Evolutionary conservation across 2,329 filamentous ascomycete species (phyloP), one percentile per base, ranked within the genome.

Genomic region (Ceratocystis cacaofunesta): DNA sequence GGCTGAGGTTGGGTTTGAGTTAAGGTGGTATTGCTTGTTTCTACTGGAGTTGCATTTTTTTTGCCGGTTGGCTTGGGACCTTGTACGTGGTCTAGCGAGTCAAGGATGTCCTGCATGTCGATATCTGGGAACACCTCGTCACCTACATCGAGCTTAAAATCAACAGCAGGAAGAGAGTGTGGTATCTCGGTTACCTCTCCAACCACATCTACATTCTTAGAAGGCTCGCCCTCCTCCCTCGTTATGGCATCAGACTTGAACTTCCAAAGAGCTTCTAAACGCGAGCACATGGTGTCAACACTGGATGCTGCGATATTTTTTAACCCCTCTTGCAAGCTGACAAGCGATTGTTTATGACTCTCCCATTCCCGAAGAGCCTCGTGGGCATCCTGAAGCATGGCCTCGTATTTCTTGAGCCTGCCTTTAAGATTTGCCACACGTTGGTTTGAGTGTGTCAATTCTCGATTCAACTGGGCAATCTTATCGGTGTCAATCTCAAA

Each of bases 341-440:
- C 36, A 32, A 67, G 22, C 17, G 58, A 55, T n/a, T 62, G 48
- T 10, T 58, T 48, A 36, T 68, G 64, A 8, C 43, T 66, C 10
- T 55, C 46, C 68, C 68, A 69, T n/a, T 66, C 61, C 44, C 60
- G 62, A 41, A 69, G 55, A 5, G 50, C 61, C 4, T 67, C 41
- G 1, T 64, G 57, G 10, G 66, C 57, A 7, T 68, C 63, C 7
- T 63, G 52, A 15, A 64, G 55, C 6, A 61, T 25, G 46, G 41
- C 17, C 52, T 19, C 19, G 19, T 19, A 19, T 19, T 19, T 19
- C 19, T 19, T 19, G 19, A 19, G 19, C 19, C 19, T 19, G 19
- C 19, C 19, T 19, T 66, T 65, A 17, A 69, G 63, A 55, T 68
- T 67, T 44, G 66, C 62, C n/a, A 69, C 65, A 30, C 68, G 57